Conservation (phyloP, 345 rosid genomes). For the Salix suchowensis region DNA sequence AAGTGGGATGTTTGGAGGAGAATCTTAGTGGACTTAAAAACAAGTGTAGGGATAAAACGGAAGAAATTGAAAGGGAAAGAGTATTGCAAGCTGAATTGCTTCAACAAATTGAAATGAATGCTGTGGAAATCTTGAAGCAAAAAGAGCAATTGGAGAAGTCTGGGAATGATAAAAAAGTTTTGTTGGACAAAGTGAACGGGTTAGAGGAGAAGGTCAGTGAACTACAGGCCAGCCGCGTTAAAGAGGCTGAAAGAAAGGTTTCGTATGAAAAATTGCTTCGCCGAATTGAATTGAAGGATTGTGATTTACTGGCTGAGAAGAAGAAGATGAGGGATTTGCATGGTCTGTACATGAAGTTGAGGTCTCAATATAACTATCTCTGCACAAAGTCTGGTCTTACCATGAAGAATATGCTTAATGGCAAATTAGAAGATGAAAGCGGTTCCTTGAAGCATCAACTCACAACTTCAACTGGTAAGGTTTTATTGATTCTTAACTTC, state of each 20-base stretch:
- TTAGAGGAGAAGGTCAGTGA: conserved; percentile 40
- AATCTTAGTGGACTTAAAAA: conserved; percentile 36
- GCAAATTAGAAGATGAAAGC: conserved; percentile 35
- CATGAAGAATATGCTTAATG: conserved; percentile 34
- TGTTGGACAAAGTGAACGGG: conserved; percentile 30
- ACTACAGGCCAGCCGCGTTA: conserved; percentile 31
- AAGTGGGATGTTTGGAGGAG: conserved; percentile 41
- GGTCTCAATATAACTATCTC: conserved; percentile 64
- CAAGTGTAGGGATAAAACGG: conserved; percentile 31
- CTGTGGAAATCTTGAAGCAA: conserved; percentile 25
- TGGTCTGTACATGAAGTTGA: conserved; percentile 52
- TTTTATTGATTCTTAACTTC: neutral
- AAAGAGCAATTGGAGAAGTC: conserved; percentile 34
- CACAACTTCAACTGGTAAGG: conserved; percentile 42
- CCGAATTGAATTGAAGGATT: conserved; percentile 36
- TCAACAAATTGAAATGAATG: conserved; percentile 33
- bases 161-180: conserved; percentile 34
- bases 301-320: conserved; percentile 43
- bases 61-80: conserved; percentile 40
- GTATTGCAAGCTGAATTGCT: conserved; percentile 31
- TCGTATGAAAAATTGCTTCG: conserved; percentile 34
- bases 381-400: conserved; percentile 44
- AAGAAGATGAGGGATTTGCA: conserved; percentile 33
- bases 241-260: conserved; percentile 26
- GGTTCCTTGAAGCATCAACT: conserved; percentile 27